Percentiles rank a stretch among this genome's conserved stretches.
Conservation (phyloP, 495 filamentous ascomycete genomes). For the Haplographium delicatum region DNA sequence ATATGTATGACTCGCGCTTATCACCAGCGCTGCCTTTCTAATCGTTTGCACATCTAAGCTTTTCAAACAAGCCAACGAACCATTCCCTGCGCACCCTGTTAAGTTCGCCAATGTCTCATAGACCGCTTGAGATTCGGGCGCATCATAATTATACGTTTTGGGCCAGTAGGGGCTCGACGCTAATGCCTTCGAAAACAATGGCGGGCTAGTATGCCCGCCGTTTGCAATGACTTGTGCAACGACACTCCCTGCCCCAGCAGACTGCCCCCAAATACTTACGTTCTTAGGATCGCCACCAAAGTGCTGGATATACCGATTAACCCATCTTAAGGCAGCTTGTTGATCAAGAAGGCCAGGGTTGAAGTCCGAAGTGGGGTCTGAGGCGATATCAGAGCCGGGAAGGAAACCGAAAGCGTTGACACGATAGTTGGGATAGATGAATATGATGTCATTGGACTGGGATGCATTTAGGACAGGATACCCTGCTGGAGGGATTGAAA, state of each 20-base stretch:
- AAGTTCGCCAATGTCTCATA: constrained; percentile 55
- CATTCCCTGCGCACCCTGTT: constrained; percentile 51
- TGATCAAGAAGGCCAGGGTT: constrained; percentile 69
- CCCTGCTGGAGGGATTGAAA: constrained; percentile 47
- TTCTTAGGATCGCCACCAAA: constrained; percentile 64
- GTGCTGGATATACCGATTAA: constrained; percentile 58
- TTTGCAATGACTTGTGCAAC: constrained; percentile 61
- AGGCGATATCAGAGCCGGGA: constrained; percentile 39
- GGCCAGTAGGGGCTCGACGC: constrained; percentile 59
- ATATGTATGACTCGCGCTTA: constrained; percentile 40
- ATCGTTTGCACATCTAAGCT: constrained; percentile 51
- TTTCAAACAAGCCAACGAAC: constrained; percentile 64
- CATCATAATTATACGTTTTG: constrained; percentile 39
- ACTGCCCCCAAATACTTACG: constrained; percentile 70
- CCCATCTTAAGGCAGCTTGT: constrained; percentile 63
- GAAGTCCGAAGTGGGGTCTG: constrained; percentile 46
- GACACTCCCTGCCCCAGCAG: constrained; percentile 61
- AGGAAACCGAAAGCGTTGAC: constrained; percentile 63
- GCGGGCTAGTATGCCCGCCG: constrained; percentile 30
- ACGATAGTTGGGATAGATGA: constrained; percentile 59
- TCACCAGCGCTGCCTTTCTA: constrained; percentile 45
- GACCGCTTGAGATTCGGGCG: constrained; percentile 53
- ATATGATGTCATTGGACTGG: constrained; percentile 48
- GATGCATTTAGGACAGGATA: constrained; percentile 52
- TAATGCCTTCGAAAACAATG: constrained; percentile 46